phyloP scores from a whole-genome alignment of 257 asterid genomes.

The Fraxinus pennsylvanica region DNA sequence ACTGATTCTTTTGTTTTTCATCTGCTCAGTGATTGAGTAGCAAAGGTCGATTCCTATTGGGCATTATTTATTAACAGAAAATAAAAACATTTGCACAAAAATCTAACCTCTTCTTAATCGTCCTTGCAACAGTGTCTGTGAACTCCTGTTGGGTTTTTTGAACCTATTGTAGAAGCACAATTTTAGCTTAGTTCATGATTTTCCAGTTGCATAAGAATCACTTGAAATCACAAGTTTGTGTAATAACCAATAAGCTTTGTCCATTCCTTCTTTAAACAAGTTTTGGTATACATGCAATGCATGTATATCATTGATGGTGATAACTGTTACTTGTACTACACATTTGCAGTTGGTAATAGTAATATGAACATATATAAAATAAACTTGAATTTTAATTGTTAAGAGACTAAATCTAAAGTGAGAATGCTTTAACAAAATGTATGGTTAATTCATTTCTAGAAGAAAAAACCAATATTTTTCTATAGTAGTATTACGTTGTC shows the following conservation, averaged over 20 bases:
- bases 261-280: background rate
- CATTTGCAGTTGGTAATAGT: background rate
- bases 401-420: background rate
- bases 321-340: conserved; percentile 5
- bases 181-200: background rate
- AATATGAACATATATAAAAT: background rate
- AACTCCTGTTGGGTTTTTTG: background rate
- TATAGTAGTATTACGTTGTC: background rate
- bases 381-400: background rate
- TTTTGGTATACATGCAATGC: background rate
- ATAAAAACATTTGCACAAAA: background rate
- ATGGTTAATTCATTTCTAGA: background rate
- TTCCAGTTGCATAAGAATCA: background rate
- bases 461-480: background rate
- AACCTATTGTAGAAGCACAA: background rate
- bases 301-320: background rate
- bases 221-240: background rate
- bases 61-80: background rate
- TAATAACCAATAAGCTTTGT: background rate
- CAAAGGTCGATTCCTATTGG: background rate
- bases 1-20: background rate
- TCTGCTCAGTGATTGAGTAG: background rate
- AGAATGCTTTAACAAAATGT: background rate
- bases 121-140: background rate
- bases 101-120: background rate